phyloP scores from a whole-genome alignment of 805 yeast genomes.

The Hanseniaspora singularis region DNA sequence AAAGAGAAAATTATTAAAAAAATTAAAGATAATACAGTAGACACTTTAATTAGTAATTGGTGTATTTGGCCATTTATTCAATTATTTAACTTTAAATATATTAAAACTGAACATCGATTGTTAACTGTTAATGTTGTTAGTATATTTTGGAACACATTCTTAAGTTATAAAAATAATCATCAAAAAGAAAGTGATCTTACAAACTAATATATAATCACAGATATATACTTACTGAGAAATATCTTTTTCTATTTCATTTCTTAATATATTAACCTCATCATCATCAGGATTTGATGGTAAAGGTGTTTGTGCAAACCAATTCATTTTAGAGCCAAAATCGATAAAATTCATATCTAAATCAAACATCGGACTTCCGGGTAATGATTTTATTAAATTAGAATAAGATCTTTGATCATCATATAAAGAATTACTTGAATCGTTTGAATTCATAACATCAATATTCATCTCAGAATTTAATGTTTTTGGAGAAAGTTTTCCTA shows the following conservation, averaged over 20 bases:
- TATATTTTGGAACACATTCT: conserved; percentile 72
- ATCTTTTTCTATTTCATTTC: background rate
- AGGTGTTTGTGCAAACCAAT: conserved; percentile 4
- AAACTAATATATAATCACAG: background rate
- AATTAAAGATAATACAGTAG: conserved; percentile 41
- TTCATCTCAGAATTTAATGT: background rate
- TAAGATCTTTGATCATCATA: background rate
- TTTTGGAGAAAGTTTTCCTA: background rate
- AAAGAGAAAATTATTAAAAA: conserved; percentile 35
- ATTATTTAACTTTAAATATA: conserved; percentile 55
- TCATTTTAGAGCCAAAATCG: conserved; percentile 13
- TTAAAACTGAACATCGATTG: conserved; percentile 62
- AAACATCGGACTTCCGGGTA: conserved; percentile 5
- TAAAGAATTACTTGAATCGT: too few relatives aligned
- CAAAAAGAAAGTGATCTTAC: background rate
- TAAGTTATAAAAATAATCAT: conserved; percentile 44
- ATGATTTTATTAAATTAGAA: background rate
- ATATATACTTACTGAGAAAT: background rate
- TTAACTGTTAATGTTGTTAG: conserved; percentile 58
- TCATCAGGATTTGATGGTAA: background rate
- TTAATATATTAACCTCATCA: conserved; percentile 4
- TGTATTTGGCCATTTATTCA: conserved; percentile 86
- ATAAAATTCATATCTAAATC: conserved; percentile 11
- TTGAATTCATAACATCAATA: too few relatives aligned
- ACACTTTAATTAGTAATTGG: conserved; percentile 65